phyloP scores from a whole-genome alignment of 1,284 basidiomycete genomes.

The Sutorius eximius region DNA sequence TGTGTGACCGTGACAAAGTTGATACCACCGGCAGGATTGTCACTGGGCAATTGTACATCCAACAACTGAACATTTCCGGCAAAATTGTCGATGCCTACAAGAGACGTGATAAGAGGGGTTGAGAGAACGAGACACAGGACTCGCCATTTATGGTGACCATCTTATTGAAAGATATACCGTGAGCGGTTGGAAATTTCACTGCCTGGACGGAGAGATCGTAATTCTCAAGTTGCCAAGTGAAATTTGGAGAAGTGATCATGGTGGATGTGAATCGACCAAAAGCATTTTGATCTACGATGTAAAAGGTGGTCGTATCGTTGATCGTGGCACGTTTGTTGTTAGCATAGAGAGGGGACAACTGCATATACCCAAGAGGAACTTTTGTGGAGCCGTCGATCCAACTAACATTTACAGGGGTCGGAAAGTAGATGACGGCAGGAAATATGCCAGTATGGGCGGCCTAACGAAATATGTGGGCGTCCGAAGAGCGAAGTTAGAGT shows the following conservation, averaged over 20 bases:
- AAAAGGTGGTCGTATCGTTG: constrained; percentile 58
- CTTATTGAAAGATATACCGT: constrained; percentile 64
- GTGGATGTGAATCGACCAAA: constrained; percentile 57
- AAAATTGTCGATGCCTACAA: constrained; percentile 67
- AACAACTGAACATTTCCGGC: constrained; percentile 54
- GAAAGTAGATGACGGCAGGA: constrained; percentile 58
- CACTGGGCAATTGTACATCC: constrained; percentile 72
- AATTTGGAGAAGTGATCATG: constrained; percentile 68
- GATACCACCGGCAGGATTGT: constrained; percentile 69
- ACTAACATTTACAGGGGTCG: constrained; percentile 50
- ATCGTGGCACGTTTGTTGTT: constrained; percentile 54
- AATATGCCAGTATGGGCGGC: constrained; percentile 64
- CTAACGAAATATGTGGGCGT: constrained; percentile 30
- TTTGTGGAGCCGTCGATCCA: constrained; percentile 52
- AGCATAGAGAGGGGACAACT: constrained; percentile 45
- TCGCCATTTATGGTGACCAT: constrained; percentile 52
- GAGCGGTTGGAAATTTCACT: constrained; percentile 62
- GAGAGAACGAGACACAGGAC: background rate
- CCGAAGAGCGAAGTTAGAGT: background rate
- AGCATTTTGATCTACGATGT: constrained; percentile 50
- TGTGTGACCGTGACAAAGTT: constrained; percentile 60
- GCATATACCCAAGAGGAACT: constrained; percentile 51
- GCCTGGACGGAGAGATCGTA: constrained; percentile 65
- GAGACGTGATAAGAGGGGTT: background rate
- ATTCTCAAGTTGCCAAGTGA: constrained; percentile 70